Conservation (phyloP, 1,284 basidiomycete species). For the Afroboletus lepidellus region DNA sequence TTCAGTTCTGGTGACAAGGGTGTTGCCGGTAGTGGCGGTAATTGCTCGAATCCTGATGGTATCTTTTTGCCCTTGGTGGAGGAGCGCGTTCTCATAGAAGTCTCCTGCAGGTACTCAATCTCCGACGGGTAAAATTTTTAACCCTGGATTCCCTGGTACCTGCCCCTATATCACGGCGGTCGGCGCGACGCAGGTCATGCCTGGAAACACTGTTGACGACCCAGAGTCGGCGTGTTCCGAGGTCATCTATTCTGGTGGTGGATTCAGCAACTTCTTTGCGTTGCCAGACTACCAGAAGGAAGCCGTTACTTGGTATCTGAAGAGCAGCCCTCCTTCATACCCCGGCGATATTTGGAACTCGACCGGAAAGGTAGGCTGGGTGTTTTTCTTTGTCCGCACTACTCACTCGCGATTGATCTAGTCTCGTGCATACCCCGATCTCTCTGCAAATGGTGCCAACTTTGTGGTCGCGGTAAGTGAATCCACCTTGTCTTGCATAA, state of each 20-base stretch:
- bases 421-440: constrained; percentile 47
- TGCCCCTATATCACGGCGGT: constrained; percentile 49
- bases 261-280: constrained; percentile 44
- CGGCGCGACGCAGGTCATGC: constrained; percentile 46
- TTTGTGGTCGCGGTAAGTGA: constrained; percentile 35
- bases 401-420: background rate
- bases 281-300: constrained; percentile 39
- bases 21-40: constrained; percentile 42
- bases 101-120: constrained; percentile 11
- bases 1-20: constrained; percentile 53
- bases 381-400: background rate
- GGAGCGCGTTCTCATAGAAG: background rate
- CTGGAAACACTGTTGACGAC: constrained; percentile 33
- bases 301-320: constrained; percentile 26
- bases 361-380: constrained; percentile 40
- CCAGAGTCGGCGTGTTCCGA: constrained; percentile 33
- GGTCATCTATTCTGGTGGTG: constrained; percentile 40
- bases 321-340: constrained; percentile 32
- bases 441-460: constrained; percentile 43
- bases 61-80: background rate
- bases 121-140: constrained; percentile 41
- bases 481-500: background rate
- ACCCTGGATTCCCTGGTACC: constrained; percentile 44
- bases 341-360: constrained; percentile 44
- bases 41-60: constrained; percentile 46